A percentile compares a stretch with the other conserved stretches of the same genome.
Evolutionary conservation across 495 filamentous ascomycete genomes (phyloP).

Genomic region (Neurospora tetraspora): DNA sequence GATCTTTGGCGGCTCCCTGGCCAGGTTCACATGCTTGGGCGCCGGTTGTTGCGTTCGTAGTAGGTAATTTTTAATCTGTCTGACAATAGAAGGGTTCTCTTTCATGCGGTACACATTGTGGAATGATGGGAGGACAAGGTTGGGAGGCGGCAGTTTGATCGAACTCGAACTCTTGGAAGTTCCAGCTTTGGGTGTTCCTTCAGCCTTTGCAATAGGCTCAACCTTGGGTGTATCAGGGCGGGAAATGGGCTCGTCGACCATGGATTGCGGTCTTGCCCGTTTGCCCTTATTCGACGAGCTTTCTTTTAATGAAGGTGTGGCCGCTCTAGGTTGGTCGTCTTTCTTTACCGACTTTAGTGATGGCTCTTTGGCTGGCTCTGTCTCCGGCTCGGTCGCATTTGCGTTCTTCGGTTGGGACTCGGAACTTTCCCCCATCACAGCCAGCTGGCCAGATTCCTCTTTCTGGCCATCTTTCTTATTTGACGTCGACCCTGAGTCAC

Average conservation of each 20-base stretch:
- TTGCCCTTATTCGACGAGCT: conserved; percentile 34
- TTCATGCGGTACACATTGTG: conserved; percentile 55
- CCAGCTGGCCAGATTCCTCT: conserved; percentile 53
- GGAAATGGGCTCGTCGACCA: conserved; percentile 30
- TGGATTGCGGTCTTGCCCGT: conserved; percentile 36
- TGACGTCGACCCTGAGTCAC: conserved; percentile 40
- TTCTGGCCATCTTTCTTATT: conserved; percentile 17
- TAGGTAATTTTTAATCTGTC: conserved; percentile 58
- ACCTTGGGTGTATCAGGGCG: conserved; percentile 27
- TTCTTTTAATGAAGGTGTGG: conserved; percentile 18
- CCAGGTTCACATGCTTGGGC: conserved; percentile 60
- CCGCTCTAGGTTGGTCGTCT: conserved; percentile 11
- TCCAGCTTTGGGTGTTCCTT: conserved; percentile 9
- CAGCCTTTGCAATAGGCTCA: conserved; percentile 20
- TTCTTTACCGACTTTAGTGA: conserved; percentile 21
- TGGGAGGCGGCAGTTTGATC: conserved; percentile 35
- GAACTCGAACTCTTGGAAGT: conserved; percentile 21
- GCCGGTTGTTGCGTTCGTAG: conserved; percentile 50
- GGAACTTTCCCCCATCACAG: conserved; percentile 56
- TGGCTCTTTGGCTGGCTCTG: conserved; percentile 28
- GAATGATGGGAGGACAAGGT: conserved; percentile 61
- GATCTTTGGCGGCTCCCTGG: conserved; percentile 58
- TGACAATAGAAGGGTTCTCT: conserved; percentile 59
- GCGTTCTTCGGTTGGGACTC: conserved; percentile 52
- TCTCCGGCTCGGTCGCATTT: conserved; percentile 41